Conservation (phyloP, 2,329 filamentous ascomycete genomes). For the Aspergillus sp. region DNA sequence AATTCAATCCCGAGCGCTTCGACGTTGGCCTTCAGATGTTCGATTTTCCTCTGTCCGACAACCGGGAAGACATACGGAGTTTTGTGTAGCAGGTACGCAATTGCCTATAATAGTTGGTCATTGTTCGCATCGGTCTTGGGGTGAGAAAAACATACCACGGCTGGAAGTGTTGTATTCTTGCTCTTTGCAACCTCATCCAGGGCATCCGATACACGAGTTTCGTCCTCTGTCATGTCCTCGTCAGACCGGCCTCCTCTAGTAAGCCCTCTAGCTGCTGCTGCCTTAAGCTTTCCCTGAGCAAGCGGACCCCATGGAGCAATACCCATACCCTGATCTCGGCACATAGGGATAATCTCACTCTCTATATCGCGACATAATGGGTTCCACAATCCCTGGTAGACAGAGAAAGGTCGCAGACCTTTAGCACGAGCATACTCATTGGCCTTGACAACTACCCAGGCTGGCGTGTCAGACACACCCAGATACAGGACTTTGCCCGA, state of each 20-base stretch:
- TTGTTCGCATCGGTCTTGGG: slow-evolving; percentile 29
- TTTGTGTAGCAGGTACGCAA: slow-evolving; percentile 74
- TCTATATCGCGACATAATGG: slow-evolving; percentile 40
- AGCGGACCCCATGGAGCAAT: background rate
- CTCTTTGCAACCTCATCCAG: background rate
- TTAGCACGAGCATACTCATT: slow-evolving; percentile 41
- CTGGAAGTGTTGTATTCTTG: background rate
- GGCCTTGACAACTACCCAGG: slow-evolving; percentile 41
- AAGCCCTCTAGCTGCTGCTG: background rate
- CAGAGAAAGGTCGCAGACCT: slow-evolving; percentile 41
- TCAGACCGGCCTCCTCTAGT: background rate
- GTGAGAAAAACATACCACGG: background rate
- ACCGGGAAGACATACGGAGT: slow-evolving; percentile 72
- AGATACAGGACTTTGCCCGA: slow-evolving; percentile 45
- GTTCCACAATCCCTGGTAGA: slow-evolving; percentile 44
- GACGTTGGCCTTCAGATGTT: slow-evolving; percentile 70
- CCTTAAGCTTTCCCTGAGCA: background rate
- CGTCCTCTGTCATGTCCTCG: slow-evolving; percentile 48
- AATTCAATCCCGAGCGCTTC: slow-evolving; percentile 63
- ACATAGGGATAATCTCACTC: slow-evolving; percentile 36
- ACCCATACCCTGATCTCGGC: slow-evolving; percentile 36
- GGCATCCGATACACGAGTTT: slow-evolving; percentile 42
- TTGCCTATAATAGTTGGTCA: slow-evolving; percentile 55
- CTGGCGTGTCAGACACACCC: slow-evolving; percentile 42
- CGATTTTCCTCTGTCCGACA: slow-evolving; percentile 66